Percentiles rank a stretch among this genome's conserved stretches.
Evolutionary conservation across 805 yeast species (phyloP).

Genomic region (Kluyveromyces dobzhanskii): DNA sequence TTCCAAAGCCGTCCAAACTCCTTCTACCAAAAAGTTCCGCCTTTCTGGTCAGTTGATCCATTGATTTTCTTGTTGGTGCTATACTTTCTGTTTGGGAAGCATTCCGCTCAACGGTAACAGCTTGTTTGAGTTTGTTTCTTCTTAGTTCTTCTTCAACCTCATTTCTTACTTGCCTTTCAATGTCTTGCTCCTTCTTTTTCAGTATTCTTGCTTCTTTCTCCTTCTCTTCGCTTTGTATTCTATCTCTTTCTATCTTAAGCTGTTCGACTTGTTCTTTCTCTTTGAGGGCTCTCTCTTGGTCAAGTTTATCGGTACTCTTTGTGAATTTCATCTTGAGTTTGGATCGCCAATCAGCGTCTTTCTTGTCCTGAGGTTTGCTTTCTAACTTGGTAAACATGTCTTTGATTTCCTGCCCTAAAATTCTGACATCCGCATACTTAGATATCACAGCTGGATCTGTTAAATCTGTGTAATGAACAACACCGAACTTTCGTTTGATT

Average conservation of each 20-base stretch:
- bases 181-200: constrained; percentile 16
- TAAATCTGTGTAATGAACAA: constrained; percentile 1
- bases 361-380: constrained; percentile 6
- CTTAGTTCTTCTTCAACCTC: constrained; percentile 15
- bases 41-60: constrained; percentile 6
- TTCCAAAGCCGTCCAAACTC: constrained; percentile 10
- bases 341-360: constrained; percentile 7
- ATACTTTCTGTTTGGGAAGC: background rate
- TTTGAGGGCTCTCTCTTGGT: constrained; percentile 16
- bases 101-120: background rate
- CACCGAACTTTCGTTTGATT: constrained; percentile 11
- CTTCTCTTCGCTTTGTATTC: constrained; percentile 10
- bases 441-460: constrained; percentile 11
- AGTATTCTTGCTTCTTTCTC: constrained; percentile 16
- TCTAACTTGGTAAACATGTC: constrained; percentile 11
- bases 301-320: constrained; percentile 6
- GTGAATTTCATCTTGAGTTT: constrained; percentile 6
- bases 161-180: constrained; percentile 20
- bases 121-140: constrained; percentile 10
- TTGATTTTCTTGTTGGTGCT: constrained; percentile 5
- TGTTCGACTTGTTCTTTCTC: constrained; percentile 16
- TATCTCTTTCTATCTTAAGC: constrained; percentile 14
- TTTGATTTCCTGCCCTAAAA: constrained; percentile 24
- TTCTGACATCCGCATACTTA: constrained; percentile 19
- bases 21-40: constrained; percentile 9